phyloP scores from a whole-genome alignment of 129 eudicot genomes.

The Artemisia argyi region DNA sequence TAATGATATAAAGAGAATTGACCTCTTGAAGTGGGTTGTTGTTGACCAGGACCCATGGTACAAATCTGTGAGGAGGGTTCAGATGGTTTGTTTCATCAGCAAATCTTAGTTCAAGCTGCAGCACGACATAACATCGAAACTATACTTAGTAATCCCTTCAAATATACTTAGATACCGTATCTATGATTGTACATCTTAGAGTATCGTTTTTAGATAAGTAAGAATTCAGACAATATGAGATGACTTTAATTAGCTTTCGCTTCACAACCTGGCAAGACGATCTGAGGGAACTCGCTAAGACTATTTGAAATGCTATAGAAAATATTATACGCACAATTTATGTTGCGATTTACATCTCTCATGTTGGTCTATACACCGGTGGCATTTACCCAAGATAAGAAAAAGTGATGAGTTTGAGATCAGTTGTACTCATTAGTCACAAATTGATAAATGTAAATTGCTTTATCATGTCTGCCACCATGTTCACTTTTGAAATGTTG shows the following conservation, averaged over 20 bases:
- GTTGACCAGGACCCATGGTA: slow-evolving; percentile 93
- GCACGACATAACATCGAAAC: background rate
- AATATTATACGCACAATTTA: too few relatives aligned
- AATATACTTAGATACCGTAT: too few relatives aligned
- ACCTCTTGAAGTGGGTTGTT: slow-evolving; percentile 69
- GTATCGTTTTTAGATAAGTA: too few relatives aligned
- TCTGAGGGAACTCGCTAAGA: too few relatives aligned
- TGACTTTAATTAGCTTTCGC: too few relatives aligned
- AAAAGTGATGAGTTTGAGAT: background rate
- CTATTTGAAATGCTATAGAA: too few relatives aligned
- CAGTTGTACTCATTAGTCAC: background rate
- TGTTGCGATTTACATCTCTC: background rate
- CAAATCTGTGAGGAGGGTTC: slow-evolving; percentile 61
- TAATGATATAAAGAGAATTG: background rate
- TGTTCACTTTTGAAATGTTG: background rate
- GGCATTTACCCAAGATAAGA: background rate
- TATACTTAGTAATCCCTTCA: background rate
- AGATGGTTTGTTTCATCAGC: slow-evolving; percentile 71
- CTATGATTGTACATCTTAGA: too few relatives aligned
- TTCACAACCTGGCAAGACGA: too few relatives aligned
- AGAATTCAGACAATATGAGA: too few relatives aligned
- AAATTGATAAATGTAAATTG: too few relatives aligned
- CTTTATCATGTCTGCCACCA: too few relatives aligned
- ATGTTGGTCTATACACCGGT: background rate
- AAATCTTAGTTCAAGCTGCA: slow-evolving; percentile 68